Conservation (phyloP, 345 rosid genomes). For the Dovyalis caffra region DNA sequence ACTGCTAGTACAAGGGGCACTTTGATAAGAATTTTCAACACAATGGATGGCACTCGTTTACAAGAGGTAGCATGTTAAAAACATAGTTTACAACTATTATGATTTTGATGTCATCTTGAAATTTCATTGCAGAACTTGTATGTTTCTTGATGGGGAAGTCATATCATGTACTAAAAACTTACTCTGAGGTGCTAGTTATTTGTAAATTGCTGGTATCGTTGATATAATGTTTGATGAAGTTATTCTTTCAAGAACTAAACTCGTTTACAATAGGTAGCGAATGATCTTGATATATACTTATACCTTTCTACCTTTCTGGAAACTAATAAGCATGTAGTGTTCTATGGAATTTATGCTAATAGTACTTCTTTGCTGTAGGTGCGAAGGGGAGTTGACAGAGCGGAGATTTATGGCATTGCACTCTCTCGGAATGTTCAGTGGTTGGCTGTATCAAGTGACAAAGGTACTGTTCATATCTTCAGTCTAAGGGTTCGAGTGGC, state of each 20-base stretch:
- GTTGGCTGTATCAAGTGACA: conserved; percentile 89
- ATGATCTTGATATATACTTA: too few relatives aligned
- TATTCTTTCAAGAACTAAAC: too few relatives aligned
- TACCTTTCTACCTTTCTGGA: too few relatives aligned
- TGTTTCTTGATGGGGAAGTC: neutral
- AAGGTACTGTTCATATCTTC: conserved; percentile 85
- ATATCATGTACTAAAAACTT: neutral
- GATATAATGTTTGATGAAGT: too few relatives aligned
- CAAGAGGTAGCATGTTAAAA: conserved; percentile 60
- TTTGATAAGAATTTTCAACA: conserved; percentile 84
- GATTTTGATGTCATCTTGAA: neutral
- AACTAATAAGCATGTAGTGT: too few relatives aligned
- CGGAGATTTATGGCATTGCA: conserved; percentile 79
- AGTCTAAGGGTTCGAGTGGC: conserved; percentile 77
- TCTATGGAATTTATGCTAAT: too few relatives aligned
- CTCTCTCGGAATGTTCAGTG: conserved; percentile 76
- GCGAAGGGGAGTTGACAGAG: conserved; percentile 87
- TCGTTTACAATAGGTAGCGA: too few relatives aligned
- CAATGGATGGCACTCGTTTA: conserved; percentile 82
- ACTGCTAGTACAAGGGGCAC: conserved; percentile 93
- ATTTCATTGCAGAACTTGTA: neutral
- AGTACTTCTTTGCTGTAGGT: conserved; percentile 45
- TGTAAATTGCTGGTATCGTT: neutral
- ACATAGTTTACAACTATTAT: neutral
- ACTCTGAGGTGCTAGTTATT: neutral